phyloP scores from a whole-genome alignment of 495 filamentous ascomycete genomes.

The Penicillium daleae region DNA sequence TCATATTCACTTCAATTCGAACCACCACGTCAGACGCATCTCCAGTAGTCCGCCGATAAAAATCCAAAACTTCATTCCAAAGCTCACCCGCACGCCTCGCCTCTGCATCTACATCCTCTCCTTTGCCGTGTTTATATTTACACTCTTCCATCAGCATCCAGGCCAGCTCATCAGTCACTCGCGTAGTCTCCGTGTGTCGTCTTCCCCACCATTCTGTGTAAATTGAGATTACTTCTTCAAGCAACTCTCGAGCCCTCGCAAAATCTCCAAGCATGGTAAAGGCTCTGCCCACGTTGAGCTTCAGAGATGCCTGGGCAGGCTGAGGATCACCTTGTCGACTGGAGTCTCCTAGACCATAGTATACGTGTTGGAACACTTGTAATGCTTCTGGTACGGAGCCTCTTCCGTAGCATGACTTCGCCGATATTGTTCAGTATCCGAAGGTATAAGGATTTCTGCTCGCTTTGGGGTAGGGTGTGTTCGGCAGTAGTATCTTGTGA shows the following conservation, averaged over 20 bases:
- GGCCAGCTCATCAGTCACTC: slow-evolving; percentile 6
- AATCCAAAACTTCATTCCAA: slow-evolving; percentile 10
- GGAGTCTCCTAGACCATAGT: no score
- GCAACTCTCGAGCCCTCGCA: not conserved
- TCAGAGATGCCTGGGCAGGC: not conserved
- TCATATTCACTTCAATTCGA: slow-evolving; percentile 1
- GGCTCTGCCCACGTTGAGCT: no score
- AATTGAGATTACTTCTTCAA: not conserved
- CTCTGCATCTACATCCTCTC: not conserved
- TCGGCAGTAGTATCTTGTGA: no score
- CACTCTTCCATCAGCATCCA: slow-evolving; percentile 5
- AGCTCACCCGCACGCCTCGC: not conserved
- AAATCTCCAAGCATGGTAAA: no score
- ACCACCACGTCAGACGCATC: not conserved
- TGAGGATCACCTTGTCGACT: no score
- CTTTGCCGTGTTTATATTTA: not conserved
- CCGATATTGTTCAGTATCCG: no score
- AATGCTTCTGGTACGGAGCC: no score
- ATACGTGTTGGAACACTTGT: no score
- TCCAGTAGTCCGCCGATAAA: slow-evolving; percentile 1
- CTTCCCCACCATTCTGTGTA: slow-evolving; percentile 9
- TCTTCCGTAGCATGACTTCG: no score
- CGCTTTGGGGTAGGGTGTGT: no score
- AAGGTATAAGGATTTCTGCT: no score
- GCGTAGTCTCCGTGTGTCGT: slow-evolving; percentile 6